These are phyloP conservation scores for Grosmannia huntii DNA, from an alignment of 2,329 filamentous ascomycete species.

Conservation along the genomic window DNA sequence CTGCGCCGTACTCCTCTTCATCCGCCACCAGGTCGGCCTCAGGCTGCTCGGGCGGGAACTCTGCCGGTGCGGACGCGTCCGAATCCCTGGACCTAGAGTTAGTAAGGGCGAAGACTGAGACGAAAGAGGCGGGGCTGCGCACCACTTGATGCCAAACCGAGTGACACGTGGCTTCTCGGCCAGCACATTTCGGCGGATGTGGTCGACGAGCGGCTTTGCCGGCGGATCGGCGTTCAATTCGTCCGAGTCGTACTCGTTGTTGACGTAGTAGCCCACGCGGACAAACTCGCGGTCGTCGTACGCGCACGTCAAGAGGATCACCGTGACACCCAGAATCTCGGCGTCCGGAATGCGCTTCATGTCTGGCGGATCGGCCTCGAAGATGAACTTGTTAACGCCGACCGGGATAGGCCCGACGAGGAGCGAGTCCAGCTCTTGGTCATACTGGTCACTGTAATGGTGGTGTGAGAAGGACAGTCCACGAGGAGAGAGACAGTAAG, in stretches of 20 bases:
- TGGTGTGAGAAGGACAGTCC: not conserved
- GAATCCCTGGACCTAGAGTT: conserved; percentile 56
- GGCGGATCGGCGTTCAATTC: conserved; percentile 83
- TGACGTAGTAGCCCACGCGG: conserved; percentile 97
- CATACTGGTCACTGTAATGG: conserved; percentile 67
- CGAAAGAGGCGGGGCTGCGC: conserved; percentile 20
- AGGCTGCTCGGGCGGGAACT: conserved; percentile 94
- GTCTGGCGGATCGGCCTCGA: conserved; percentile 88
- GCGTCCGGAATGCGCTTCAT: conserved; percentile 83
- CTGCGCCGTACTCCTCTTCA: conserved; percentile 81
- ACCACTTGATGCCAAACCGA: conserved; percentile 98
- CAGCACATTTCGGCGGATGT: conserved; percentile 81
- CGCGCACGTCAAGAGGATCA: conserved; percentile 89
- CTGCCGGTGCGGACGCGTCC: conserved; percentile 89
- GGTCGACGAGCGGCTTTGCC: conserved; percentile 82
- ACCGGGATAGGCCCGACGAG: conserved; percentile 96
- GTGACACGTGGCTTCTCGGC: conserved; percentile 97
- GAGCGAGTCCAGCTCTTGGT: conserved; percentile 94
- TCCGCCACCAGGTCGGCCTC: conserved; percentile 81
- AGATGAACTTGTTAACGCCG: conserved; percentile 97
- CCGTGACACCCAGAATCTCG: conserved; percentile 93
- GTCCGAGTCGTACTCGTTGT: conserved; percentile 95
- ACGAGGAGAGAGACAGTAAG: not conserved
- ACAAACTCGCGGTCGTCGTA: conserved; percentile 97
- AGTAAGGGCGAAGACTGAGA: not conserved